phyloP scores from a whole-genome alignment of 2,329 filamentous ascomycete genomes.

The Lojkania enalia region DNA sequence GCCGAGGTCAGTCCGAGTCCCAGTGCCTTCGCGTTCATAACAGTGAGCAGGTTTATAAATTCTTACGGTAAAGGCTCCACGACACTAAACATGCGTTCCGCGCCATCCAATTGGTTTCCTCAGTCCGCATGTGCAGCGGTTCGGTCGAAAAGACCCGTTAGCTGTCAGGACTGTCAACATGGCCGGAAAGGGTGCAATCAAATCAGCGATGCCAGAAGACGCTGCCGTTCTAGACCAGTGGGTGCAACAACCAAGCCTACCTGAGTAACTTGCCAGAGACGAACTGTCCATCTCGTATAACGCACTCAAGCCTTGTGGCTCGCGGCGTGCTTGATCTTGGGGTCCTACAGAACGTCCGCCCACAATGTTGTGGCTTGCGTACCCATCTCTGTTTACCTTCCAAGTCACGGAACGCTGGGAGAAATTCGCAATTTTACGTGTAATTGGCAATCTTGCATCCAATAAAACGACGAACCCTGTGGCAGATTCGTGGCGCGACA shows the following conservation, averaged over 20 bases:
- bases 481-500: slow-evolving; percentile 12
- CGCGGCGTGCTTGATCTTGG: slow-evolving; percentile 7
- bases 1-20: too few species aligned
- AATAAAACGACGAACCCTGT: slow-evolving; percentile 5
- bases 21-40: too few species aligned
- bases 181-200: slow-evolving; percentile 4
- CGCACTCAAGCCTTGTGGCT: slow-evolving; percentile 13
- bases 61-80: too few species aligned
- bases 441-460: slow-evolving; percentile 16
- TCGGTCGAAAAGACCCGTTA: slow-evolving; percentile 11
- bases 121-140: slow-evolving; percentile 1
- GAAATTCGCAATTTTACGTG: slow-evolving; percentile 14
- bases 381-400: slow-evolving; percentile 1
- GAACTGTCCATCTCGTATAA: slow-evolving; percentile 12
- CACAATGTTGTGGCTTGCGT: slow-evolving; percentile 9
- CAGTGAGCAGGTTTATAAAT: too few species aligned
- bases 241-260: neutral
- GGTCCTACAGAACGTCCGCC: slow-evolving; percentile 1
- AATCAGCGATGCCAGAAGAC: slow-evolving; percentile 1
- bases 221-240: slow-evolving; percentile 2
- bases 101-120: slow-evolving; percentile 10
- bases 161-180: slow-evolving; percentile 11
- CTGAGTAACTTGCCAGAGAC: slow-evolving; percentile 6
- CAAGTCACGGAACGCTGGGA: neutral
- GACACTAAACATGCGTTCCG: slow-evolving; percentile 3